Evolutionary conservation across 2,329 filamentous ascomycete species (phyloP).

Genomic region (Decorospora gaudefroyi): DNA sequence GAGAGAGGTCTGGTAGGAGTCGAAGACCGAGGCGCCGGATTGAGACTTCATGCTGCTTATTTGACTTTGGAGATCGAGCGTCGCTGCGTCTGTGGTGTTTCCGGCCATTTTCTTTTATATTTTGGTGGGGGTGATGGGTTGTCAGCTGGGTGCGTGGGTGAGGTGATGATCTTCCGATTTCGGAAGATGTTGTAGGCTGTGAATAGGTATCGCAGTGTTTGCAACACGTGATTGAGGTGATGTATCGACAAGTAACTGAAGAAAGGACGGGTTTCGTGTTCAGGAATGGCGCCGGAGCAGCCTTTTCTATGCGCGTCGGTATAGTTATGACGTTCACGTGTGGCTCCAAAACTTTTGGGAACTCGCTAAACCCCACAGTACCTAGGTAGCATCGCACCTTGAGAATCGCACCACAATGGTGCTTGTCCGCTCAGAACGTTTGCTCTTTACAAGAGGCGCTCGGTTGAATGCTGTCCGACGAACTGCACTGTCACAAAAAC

Average conservation of each 20-base stretch:
- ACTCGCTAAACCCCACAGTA: conserved; percentile 36
- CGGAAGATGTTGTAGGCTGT: no score
- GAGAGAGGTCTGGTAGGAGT: conserved; percentile 36
- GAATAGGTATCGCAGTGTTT: background rate
- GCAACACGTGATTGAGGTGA: background rate
- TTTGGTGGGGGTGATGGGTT: conserved; percentile 1
- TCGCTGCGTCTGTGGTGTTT: conserved; percentile 23
- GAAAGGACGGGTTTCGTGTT: no score
- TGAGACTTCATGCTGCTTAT: conserved; percentile 30
- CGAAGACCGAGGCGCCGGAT: conserved; percentile 27
- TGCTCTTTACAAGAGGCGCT: no score
- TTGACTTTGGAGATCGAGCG: conserved; percentile 31
- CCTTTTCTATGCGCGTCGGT: conserved; percentile 25
- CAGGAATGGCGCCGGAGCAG: conserved; percentile 18
- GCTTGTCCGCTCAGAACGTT: no score
- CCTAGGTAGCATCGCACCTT: conserved; percentile 20
- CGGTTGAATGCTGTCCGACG: no score
- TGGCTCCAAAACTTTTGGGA: conserved; percentile 30
- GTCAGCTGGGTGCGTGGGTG: conserved; percentile 3
- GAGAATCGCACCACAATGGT: conserved; percentile 17
- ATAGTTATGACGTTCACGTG: conserved; percentile 26
- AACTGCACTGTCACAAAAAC: no score
- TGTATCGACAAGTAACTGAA: no score
- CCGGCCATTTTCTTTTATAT: conserved; percentile 17
- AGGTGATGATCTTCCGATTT: conserved; percentile 16